Evolutionary conservation across 441 rosid species (phyloP), one percentile per base, ranked within the genome.

Genomic region (Daphne laureola): DNA sequence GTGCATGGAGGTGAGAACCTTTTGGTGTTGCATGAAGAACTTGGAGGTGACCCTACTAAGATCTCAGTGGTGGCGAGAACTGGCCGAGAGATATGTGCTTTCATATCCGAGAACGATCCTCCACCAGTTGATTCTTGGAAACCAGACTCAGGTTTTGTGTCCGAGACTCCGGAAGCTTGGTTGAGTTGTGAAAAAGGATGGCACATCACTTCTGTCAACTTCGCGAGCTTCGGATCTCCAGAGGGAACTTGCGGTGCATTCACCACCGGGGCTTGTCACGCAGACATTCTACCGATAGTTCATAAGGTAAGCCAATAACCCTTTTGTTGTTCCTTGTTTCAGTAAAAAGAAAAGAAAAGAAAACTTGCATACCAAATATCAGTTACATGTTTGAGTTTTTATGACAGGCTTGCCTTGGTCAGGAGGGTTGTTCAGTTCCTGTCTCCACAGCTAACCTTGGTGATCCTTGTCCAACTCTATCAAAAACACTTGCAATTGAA

Each of bases 161-260:
- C 66, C 36, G 65, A 54, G 17, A 66, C 14, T 46, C 81, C 85
- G 17, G 62, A 73, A 68, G 78, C 76, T 66, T 77, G 53, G 49
- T 61, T 81, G 49, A 40, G 51, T 16, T 81, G 91, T 59, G 87
- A 80, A 53, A 56, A 43, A 53, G 87, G 85, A 50, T 80, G 83
- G 87, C 76, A 0, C 65, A 77, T 81, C 57, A 49, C 71, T 57
- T 58, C 73, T 1, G 55, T 83, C 50, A 72, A 43, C 54, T 83
- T 80, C 55, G 83, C 83, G 23, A 73, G 87, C 66, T 77, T 73
- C 17, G 91, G 91, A 45, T 65, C 71, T 67, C 80, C 85, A 51
- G 61, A 60, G 58, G 91, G 91, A 55, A 54, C 55, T 13, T 81
- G 85, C 38, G 91, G 87, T 54, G 48, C 69, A 17, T 68, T 76